Evolutionary conservation across 1,139 yeast genomes (phyloP), one percentile per base, ranked within the genome.

Genomic region (Pneumocystis canis): DNA sequence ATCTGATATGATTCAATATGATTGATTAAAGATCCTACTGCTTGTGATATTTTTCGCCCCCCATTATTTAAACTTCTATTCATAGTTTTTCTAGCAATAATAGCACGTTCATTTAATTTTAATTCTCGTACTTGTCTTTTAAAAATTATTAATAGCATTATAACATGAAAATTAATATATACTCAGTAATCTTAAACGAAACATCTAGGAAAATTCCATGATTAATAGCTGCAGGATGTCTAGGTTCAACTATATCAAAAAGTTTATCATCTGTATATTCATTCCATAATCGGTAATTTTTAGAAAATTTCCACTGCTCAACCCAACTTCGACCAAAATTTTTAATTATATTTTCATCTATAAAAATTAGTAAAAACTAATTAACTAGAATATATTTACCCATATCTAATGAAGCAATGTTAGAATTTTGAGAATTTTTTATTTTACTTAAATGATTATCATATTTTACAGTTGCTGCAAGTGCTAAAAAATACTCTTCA

Each of bases 201-300:
- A 67, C 66, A 25, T 67, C 66, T 7, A 67, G 60, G 11, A 68
- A 66, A 32, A 67, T 35, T 7, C 67, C 66, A n/a, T 67, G 68
- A 37, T 41, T 28, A 11, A 63, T 62, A 5, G 64, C n/a, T n/a
- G n/a, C 81, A 62, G 83, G 72, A 73, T 90, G 97, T 65, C 79
- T 79, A 0, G 97, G 96, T 66, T 84, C 88, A 64, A 89, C 84
- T 67, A 92, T 83, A 70, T 89, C 95, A 75, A 90, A 90, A 40
- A 92, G 78, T 70, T 90, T 90, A 70, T 88, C 95, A 71, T 90
- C 97, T 1, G 97, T 88, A 67, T 78, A 79, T 33, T 75, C 70
- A 69, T 86, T 79, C 81, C 95, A 92, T 6, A 89, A 79, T 60
- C 79, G 74, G 73, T 77, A 90, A 71, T 87, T 89, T 64, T 80